A percentile compares a stretch with the other conserved stretches of the same genome.
Conservation (phyloP, 2,329 filamentous ascomycete species). For the Exophiala spinifera region DNA sequence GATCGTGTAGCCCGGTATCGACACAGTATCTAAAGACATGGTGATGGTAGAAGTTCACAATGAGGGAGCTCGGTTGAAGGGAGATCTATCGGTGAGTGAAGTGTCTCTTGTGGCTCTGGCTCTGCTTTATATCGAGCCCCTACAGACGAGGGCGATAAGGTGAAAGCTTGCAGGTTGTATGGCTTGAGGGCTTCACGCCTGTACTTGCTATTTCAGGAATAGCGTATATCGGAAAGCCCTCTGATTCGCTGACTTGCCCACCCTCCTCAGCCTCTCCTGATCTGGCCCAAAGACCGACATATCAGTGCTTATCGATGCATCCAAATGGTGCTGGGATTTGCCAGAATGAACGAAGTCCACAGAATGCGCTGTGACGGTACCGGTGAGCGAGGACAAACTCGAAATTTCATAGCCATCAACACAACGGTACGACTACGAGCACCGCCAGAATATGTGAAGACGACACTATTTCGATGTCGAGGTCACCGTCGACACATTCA, state of each 20-base stretch:
- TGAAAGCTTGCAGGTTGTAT: background rate
- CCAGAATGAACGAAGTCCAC: too few species aligned
- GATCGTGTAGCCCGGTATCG: conserved; percentile 24
- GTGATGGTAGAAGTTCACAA: background rate
- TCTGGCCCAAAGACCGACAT: background rate
- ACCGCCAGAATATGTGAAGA: too few species aligned
- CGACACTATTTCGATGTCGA: too few species aligned
- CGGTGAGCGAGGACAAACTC: too few species aligned
- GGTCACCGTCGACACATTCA: too few species aligned
- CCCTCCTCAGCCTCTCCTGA: background rate
- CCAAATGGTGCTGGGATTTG: too few species aligned
- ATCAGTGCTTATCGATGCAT: too few species aligned
- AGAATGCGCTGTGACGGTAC: too few species aligned
- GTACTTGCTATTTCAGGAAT: background rate
- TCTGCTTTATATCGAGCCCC: background rate
- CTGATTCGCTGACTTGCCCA: background rate
- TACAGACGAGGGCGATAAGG: too few species aligned
- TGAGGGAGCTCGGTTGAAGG: background rate
- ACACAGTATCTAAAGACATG: conserved; percentile 24
- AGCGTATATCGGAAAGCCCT: background rate
- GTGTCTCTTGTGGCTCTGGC: too few species aligned
- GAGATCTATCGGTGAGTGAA: background rate
- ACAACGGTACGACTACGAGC: too few species aligned
- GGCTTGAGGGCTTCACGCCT: background rate
- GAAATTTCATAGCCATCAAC: too few species aligned